Conservation (phyloP, 345 rosid species). For the Abelmoschus esculentus region DNA sequence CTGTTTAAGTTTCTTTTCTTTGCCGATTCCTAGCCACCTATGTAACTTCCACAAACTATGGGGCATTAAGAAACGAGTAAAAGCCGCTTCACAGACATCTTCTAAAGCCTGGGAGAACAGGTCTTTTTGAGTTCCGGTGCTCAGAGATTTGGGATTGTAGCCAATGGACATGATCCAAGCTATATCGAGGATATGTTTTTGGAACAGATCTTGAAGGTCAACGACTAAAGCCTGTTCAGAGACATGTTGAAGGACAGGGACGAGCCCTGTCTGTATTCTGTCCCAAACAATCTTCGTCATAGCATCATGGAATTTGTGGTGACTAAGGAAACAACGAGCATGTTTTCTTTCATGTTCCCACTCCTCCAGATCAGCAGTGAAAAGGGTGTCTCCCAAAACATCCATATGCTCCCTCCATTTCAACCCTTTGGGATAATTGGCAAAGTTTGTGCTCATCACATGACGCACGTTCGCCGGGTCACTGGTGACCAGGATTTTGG, state of each 20-base stretch:
- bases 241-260: slow-evolving; percentile 2
- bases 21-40: slow-evolving; percentile 8
- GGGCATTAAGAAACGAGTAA: slow-evolving; percentile 3
- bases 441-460: neutral
- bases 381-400: neutral
- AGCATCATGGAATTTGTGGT: neutral
- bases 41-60: slow-evolving; percentile 9
- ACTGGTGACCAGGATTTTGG: slow-evolving; percentile 1
- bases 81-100: slow-evolving; percentile 10
- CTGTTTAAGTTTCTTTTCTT: slow-evolving; percentile 4
- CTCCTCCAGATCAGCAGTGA: neutral
- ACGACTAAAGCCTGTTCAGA: neutral
- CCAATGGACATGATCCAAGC: neutral
- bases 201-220: slow-evolving; percentile 8
- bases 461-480: slow-evolving; percentile 10
- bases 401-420: slow-evolving; percentile 10
- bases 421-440: neutral
- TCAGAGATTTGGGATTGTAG: neutral
- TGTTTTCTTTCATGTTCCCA: slow-evolving; percentile 5
- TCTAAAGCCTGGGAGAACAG: slow-evolving; percentile 6
- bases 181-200: slow-evolving; percentile 1
- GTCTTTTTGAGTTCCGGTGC: neutral
- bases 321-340: neutral
- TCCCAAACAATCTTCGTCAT: slow-evolving; percentile 4
- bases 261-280: neutral